Evolutionary conservation across 2,329 filamentous ascomycete species (phyloP), one percentile per base, ranked within the genome.

Genomic region (Ophiostoma ulmi): DNA sequence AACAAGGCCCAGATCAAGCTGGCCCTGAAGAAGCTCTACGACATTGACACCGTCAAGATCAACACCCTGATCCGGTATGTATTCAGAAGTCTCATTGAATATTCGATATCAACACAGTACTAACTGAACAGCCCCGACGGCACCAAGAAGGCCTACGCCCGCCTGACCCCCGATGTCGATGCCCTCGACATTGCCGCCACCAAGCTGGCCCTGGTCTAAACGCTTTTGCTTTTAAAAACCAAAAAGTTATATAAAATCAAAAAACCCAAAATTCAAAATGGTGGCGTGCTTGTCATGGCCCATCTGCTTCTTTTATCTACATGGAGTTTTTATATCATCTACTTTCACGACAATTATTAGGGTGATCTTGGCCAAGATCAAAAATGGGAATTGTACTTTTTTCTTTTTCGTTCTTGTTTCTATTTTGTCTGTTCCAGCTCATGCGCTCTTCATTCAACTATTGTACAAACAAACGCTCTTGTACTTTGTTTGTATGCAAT

Each of bases 1-100:
- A 99, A 99, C 90, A 99, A 99, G 92, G 90, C 93, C 81, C 95
- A 99, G 87, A 99, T 99, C 87, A 97, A 97, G 89, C 87, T 89
- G 79, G 92, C 94, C 75, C 87, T 99, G 77, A 99, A 98, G 93
- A 97, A 95, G 90, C 91, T 98, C 77, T 99, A 99, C 84, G 95
- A 98, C 83, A 95, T 99, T 77, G 94, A 97, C 81, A 91, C 89
- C 78, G 86, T 98, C 85, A 98, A 98, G 91, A 93, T 99, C 88
- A 99, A 99, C 90, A 99, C 95, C 78, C 89, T 99, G 78, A 94
- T 99, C 87, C 91, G 94, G 91, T 94, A 89, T 72, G 87, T 68
- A 38, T 44, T 52, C 14, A 38, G 36, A 22, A 10, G 5, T 14
- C 17, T 20, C 1, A 22, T 55, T 41, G 14, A 35, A 6, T 5